Percentiles rank a stretch among this genome's conserved stretches.
phyloP scores from a whole-genome alignment of 129 eudicot species.

The Lactuca saligna region DNA sequence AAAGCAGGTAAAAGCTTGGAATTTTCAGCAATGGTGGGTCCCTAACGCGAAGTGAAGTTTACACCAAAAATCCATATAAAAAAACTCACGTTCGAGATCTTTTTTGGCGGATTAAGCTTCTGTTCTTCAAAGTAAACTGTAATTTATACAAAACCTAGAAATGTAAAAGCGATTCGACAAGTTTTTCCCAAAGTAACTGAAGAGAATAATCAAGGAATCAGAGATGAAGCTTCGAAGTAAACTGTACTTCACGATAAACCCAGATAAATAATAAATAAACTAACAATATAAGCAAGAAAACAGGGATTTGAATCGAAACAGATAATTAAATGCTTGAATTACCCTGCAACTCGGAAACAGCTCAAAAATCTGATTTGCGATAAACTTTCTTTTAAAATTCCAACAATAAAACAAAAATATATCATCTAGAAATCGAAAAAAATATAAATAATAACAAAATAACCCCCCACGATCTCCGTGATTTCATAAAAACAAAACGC shows the following conservation, averaged over 20 bases:
- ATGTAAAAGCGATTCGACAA: not conserved
- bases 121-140: conserved; percentile 18
- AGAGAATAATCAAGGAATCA: not conserved
- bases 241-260: not conserved
- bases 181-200: not conserved
- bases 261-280: not conserved
- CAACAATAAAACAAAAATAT: not conserved
- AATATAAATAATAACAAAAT: not conserved
- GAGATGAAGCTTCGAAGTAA: not conserved
- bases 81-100: conserved; percentile 20
- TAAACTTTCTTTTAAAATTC: conserved; percentile 17
- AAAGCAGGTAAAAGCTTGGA: conserved; percentile 46
- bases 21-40: conserved; percentile 47
- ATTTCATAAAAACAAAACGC: conserved; percentile 12
- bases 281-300: not conserved
- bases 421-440: not conserved
- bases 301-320: conserved; percentile 6
- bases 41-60: conserved; percentile 25
- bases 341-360: conserved; percentile 14
- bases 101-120: conserved; percentile 6
- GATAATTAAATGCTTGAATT: conserved; percentile 8
- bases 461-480: conserved; percentile 42
- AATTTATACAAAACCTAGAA: conserved; percentile 11
- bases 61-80: not conserved
- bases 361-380: not conserved